Evolutionary conservation across 257 asterid species (phyloP).

Genomic region (Solanum phureja): DNA sequence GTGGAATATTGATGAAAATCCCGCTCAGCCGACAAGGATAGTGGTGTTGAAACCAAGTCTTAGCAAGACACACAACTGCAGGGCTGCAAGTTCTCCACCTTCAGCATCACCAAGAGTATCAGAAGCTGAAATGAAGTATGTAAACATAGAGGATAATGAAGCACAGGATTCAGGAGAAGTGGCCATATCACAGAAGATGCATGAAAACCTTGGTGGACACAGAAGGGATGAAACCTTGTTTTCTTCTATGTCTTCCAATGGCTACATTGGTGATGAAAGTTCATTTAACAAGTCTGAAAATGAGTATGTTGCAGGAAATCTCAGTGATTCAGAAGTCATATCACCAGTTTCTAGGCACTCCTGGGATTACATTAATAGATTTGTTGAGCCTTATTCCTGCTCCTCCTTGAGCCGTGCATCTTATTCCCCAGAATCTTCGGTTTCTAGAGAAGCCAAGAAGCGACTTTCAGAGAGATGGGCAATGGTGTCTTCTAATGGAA

Average conservation of each 20-base stretch:
- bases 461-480: constrained; percentile 98
- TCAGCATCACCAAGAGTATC: constrained; percentile 35
- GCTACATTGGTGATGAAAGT: constrained; percentile 83
- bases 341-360: constrained; percentile 89
- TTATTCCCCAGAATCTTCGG: constrained; percentile 90
- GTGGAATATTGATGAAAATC: constrained; percentile 37
- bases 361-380: constrained; percentile 81
- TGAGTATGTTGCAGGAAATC: constrained; percentile 55
- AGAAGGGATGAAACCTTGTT: constrained; percentile 55
- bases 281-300: constrained; percentile 76
- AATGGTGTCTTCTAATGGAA: constrained; percentile 71
- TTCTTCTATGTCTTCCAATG: constrained; percentile 74
- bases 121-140: constrained; percentile 32
- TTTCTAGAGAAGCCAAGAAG: constrained; percentile 91
- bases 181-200: constrained; percentile 68
- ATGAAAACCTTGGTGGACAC: constrained; percentile 47
- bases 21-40: constrained; percentile 75
- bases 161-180: constrained; percentile 72
- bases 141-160: constrained; percentile 48
- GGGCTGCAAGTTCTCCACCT: constrained; percentile 42
- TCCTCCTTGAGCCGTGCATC: constrained; percentile 84
- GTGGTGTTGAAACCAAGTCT: constrained; percentile 90
- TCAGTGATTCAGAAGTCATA: constrained; percentile 71
- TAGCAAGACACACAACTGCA: constrained; percentile 35
- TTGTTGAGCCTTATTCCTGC: constrained; percentile 69